Evolutionary conservation across 352 stramenopile genomes (phyloP), one percentile per base, ranked within the genome.

Genomic region (Phytophthora pisi): DNA sequence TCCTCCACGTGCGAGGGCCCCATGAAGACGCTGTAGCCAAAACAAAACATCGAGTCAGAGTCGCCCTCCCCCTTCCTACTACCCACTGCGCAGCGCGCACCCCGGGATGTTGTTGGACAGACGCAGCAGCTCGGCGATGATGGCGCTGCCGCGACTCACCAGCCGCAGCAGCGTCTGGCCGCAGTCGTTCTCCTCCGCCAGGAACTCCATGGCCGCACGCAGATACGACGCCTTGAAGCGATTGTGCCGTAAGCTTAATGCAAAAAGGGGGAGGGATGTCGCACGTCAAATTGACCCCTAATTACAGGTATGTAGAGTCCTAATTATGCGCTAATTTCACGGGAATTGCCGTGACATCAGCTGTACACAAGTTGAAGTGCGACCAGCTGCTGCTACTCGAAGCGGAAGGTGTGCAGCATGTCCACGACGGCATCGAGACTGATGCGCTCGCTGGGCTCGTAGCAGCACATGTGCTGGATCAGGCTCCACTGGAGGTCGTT

Each of bases 171-270:
- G 82, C 65, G 93, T 98, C 81, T 97, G 91, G 0, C 95, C 96
- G 84, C 96, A 99, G 61, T 98, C 83, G 66, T 98, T 98, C 61
- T 98, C 90, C 59, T 96, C 84, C 5, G 88, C 88, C 51, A 97
- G 85, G 59, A 96, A 94, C 78, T 94, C 90, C 88, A 96, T 96
- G 9, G 24, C 42, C 28, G 15, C 30, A 20, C 40, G 51, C 42
- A 51, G 26, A 34, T 26, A 15, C 8, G 16, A 46, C 5, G 18
- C 20, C 46, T 72, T 69, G 62, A 74, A 74, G 66, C 55, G 53
- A 61, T 73, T 58, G 51, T 40, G 50, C 43, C 43, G 43, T 47
- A 20, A 20, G 20, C 20, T 20, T 20, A 23, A 47, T 47, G 40
- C 11, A 50, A 50, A 50, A 50, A 18, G 43, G 43, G 43, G 43